phyloP scores from a whole-genome alignment of 208 protist genomes.

The Plasmodiophora brassicae region DNA sequence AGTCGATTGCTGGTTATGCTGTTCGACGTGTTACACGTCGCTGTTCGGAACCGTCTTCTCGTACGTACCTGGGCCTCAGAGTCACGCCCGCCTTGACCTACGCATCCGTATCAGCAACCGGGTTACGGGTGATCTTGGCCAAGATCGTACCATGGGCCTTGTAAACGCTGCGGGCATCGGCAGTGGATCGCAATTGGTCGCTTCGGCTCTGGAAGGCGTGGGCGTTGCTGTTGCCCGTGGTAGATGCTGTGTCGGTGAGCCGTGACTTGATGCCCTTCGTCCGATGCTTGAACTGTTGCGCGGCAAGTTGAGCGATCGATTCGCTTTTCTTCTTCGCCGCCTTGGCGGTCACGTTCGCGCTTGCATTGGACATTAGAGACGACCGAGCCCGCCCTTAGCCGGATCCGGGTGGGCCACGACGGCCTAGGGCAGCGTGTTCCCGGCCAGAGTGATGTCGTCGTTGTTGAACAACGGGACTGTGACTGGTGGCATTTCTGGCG shows the following conservation, averaged over 20 bases:
- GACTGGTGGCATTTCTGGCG: too few species aligned
- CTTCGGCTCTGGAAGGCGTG: background rate
- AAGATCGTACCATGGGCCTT: background rate
- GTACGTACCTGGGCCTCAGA: background rate
- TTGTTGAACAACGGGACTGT: too few species aligned
- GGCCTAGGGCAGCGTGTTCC: too few species aligned
- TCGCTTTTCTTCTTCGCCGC: background rate
- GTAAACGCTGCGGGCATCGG: background rate
- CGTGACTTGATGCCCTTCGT: slow-evolving; percentile 6
- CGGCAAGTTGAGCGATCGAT: background rate
- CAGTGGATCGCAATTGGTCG: too few species aligned
- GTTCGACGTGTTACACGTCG: background rate
- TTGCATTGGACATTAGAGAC: too few species aligned
- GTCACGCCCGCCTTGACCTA: background rate
- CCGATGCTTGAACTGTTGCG: background rate
- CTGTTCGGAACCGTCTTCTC: background rate
- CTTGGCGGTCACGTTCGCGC: too few species aligned
- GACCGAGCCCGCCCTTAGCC: too few species aligned
- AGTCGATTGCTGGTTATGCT: too few species aligned
- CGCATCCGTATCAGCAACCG: background rate
- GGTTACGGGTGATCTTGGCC: background rate
- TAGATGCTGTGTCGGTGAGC: background rate
- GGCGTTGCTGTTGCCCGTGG: background rate
- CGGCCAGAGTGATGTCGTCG: too few species aligned
- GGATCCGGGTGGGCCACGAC: too few species aligned